These are phyloP conservation scores for Fusarium drepaniforme DNA, from an alignment of 2,329 filamentous ascomycete species.

Conservation along the genomic window DNA sequence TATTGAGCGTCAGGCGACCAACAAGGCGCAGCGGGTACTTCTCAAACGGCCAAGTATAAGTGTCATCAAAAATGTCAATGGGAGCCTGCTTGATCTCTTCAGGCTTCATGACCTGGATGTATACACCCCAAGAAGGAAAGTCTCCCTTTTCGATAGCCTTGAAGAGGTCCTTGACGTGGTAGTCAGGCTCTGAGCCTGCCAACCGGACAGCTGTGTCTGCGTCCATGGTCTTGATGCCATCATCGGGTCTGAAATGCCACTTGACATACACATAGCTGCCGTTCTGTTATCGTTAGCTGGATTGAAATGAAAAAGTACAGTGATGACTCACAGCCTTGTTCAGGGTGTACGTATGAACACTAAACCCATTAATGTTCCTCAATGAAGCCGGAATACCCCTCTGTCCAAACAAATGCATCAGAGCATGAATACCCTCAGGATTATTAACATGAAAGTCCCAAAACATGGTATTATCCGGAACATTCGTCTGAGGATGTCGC, in stretches of 20 bases:
- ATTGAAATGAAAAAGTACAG: rapidly evolving
- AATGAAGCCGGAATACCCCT: conserved; percentile 61
- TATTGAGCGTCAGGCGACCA: conserved; percentile 73
- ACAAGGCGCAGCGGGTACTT: conserved; percentile 72
- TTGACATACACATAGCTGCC: conserved; percentile 64
- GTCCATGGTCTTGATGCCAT: conserved; percentile 59
- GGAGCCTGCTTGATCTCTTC: conserved; percentile 71
- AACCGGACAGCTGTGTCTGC: conserved; percentile 51
- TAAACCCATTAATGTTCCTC: conserved; percentile 59
- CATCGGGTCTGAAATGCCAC: conserved; percentile 61
- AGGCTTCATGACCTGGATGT: conserved; percentile 72
- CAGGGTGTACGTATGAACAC: conserved; percentile 62
- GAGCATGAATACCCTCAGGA: conserved; percentile 55
- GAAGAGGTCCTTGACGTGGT: conserved; percentile 52
- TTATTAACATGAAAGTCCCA: conserved; percentile 52
- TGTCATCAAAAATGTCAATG: conserved; percentile 77
- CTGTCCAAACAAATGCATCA: conserved; percentile 65
- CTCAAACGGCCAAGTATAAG: conserved; percentile 75
- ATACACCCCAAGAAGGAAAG: conserved; percentile 72
- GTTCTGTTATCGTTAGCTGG: conserved; percentile 40
- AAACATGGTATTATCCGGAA: conserved; percentile 57
- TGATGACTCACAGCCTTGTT: conserved; percentile 42
- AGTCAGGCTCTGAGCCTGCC: conserved; percentile 64
- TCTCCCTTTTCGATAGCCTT: conserved; percentile 70
- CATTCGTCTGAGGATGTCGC: conserved; percentile 56